Conservation (phyloP, 768 basidiomycete species). For the Leccinum barrowsii region DNA sequence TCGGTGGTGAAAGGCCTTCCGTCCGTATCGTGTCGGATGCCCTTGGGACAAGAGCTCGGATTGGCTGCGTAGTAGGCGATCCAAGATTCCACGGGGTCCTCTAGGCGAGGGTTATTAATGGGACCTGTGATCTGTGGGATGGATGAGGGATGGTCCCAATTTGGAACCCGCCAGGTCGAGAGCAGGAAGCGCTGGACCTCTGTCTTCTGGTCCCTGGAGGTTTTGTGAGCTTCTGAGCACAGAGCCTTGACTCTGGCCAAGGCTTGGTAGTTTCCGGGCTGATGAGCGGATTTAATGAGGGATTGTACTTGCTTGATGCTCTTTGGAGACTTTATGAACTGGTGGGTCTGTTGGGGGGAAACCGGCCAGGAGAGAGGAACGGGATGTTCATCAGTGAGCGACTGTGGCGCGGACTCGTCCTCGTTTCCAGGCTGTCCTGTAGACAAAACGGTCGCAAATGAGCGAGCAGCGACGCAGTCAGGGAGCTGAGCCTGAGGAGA, state of each 20-base stretch:
- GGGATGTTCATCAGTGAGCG: conserved; percentile 21
- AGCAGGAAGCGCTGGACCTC: conserved; percentile 42
- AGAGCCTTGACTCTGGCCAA: conserved; percentile 42
- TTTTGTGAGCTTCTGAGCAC: conserved; percentile 43
- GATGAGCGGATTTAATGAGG: conserved; percentile 41
- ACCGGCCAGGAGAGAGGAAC: conserved; percentile 25
- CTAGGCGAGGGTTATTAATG: conserved; percentile 42
- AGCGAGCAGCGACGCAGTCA: conserved; percentile 34
- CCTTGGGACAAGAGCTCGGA: conserved; percentile 45
- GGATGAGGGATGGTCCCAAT: conserved; percentile 26
- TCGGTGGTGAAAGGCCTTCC: conserved; percentile 39
- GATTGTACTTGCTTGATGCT: conserved; percentile 40
- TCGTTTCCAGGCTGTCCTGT: conserved; percentile 26
- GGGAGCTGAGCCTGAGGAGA: conserved; percentile 34
- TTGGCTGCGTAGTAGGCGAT: conserved; percentile 43
- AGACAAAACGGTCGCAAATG: conserved; percentile 32
- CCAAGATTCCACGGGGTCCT: conserved; percentile 47
- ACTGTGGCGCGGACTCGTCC: conserved; percentile 23
- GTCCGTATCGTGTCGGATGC: conserved; percentile 39
- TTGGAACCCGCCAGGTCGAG: conserved; percentile 44
- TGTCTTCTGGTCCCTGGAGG: conserved; percentile 42
- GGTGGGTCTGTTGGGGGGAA: conserved; percentile 11
- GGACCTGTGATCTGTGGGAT: conserved; percentile 17
- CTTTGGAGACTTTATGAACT: conserved; percentile 29
- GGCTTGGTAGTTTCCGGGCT: conserved; percentile 39